Evolutionary conservation across 208 protist species (phyloP).

Genomic region (Trypanosoma mega): DNA sequence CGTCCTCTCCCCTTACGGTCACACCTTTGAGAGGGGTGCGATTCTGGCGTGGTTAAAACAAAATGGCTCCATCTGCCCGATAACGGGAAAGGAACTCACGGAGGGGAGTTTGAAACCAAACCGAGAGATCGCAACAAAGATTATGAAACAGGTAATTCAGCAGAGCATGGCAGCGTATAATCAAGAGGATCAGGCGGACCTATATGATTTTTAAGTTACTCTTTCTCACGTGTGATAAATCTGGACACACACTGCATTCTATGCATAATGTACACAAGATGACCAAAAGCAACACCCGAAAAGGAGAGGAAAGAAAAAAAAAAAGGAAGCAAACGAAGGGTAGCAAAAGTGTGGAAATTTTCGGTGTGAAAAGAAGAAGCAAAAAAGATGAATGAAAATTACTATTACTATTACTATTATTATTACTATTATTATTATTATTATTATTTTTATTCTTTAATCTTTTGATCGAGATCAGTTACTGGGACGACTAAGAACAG

Average conservation of each 20-base stretch:
- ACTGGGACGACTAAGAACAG: neutral
- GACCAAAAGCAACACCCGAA: neutral
- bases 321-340: constrained; percentile 10
- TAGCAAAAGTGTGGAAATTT: constrained; percentile 1
- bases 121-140: constrained; percentile 54
- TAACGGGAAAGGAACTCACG: constrained; percentile 82
- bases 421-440: too few species aligned
- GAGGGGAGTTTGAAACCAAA: constrained; percentile 64
- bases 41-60: constrained; percentile 86
- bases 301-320: constrained; percentile 1
- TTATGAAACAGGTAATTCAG: constrained; percentile 80
- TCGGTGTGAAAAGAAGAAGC: neutral
- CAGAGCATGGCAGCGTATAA: constrained; percentile 69
- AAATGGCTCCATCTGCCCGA: constrained; percentile 89
- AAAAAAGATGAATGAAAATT: neutral
- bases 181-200: constrained; percentile 68
- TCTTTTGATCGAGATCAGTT: too few species aligned
- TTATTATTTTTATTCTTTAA: too few species aligned
- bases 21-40: constrained; percentile 85
- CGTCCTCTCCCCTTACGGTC: constrained; percentile 86
- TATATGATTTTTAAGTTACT: constrained; percentile 91
- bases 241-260: too few species aligned
- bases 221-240: too few species aligned
- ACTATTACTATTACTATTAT: too few species aligned
- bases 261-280: constrained; percentile 2